Evolutionary conservation across 352 stramenopile genomes (phyloP).

Genomic region (Globisporangium solare): DNA sequence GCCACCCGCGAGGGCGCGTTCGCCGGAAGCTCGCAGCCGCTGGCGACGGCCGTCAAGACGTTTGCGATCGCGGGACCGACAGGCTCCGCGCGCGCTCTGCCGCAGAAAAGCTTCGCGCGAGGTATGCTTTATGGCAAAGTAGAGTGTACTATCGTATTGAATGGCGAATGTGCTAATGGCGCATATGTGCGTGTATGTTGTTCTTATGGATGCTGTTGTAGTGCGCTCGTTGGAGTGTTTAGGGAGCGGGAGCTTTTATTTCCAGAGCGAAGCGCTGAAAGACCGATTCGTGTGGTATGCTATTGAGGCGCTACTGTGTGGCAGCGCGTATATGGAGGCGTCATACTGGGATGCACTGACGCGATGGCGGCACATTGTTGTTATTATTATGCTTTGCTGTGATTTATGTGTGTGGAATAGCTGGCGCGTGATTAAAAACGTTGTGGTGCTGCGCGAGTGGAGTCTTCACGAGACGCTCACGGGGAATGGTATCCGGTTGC

Average conservation of each 20-base stretch:
- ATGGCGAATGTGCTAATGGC: not conserved
- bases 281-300: slow-evolving; percentile 61
- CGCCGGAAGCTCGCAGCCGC: slow-evolving; percentile 10
- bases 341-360: too few species aligned
- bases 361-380: too few species aligned
- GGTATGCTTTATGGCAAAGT: slow-evolving; percentile 26
- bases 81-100: slow-evolving; percentile 24
- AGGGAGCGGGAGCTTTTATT: slow-evolving; percentile 69
- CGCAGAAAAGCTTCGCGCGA: slow-evolving; percentile 50
- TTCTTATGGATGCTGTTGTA: slow-evolving; percentile 11
- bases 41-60: slow-evolving; percentile 12
- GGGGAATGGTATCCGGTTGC: slow-evolving; percentile 48
- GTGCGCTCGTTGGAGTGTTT: slow-evolving; percentile 63
- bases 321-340: not conserved
- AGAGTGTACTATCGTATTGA: not conserved
- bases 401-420: slow-evolving; percentile 14
- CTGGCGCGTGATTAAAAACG: slow-evolving; percentile 73
- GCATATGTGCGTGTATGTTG: too few species aligned
- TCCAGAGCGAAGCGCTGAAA: slow-evolving; percentile 58
- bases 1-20: slow-evolving; percentile 11
- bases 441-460: slow-evolving; percentile 65
- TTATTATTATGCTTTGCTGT: too few species aligned
- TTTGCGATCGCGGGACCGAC: slow-evolving; percentile 13
- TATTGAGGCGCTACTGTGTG: too few species aligned
- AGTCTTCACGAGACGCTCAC: slow-evolving; percentile 59